These are phyloP conservation scores for Ustilago lituana DNA, from an alignment of 1,284 basidiomycete species.

Conservation along the genomic window DNA sequence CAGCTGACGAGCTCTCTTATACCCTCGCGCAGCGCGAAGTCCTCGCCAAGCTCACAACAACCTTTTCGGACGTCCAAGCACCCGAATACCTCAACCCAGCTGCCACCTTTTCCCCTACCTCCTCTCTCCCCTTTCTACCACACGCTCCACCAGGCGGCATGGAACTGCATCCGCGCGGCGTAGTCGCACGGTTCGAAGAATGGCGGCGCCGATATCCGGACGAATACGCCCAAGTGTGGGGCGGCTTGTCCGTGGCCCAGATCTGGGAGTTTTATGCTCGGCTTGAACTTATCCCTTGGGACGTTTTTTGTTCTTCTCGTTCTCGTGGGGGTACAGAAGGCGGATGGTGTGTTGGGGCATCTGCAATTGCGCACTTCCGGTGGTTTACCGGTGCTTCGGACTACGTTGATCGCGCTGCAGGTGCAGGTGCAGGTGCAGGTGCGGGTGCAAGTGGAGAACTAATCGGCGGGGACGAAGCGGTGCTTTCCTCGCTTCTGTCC, in stretches of 20 bases:
- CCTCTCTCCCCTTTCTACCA: background rate
- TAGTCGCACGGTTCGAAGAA: slow-evolving; percentile 53
- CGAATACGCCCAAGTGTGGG: slow-evolving; percentile 62
- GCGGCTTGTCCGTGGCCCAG: slow-evolving; percentile 56
- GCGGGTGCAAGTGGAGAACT: background rate
- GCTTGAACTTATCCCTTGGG: slow-evolving; percentile 49
- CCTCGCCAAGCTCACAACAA: background rate
- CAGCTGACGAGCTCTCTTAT: slow-evolving; percentile 39
- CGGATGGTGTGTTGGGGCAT: slow-evolving; percentile 3
- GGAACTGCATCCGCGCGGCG: slow-evolving; percentile 42
- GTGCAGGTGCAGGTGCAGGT: no score
- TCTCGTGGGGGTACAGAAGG: slow-evolving; percentile 8
- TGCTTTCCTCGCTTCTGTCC: slow-evolving; percentile 35
- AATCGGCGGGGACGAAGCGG: slow-evolving; percentile 58
- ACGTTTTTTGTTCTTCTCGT: slow-evolving; percentile 19
- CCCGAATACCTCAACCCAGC: slow-evolving; percentile 57
- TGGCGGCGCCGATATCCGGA: slow-evolving; percentile 52
- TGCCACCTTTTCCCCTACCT: background rate
- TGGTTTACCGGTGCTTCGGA: slow-evolving; percentile 28
- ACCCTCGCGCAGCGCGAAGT: slow-evolving; percentile 25
- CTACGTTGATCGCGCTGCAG: slow-evolving; percentile 4
- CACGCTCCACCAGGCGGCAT: background rate
- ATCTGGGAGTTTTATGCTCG: slow-evolving; percentile 64
- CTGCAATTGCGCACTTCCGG: slow-evolving; percentile 10
- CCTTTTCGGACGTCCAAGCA: slow-evolving; percentile 56